These are phyloP conservation scores for Hippophae rhamnoides DNA, from an alignment of 306 rosid genomes.

Conservation along the genomic window DNA sequence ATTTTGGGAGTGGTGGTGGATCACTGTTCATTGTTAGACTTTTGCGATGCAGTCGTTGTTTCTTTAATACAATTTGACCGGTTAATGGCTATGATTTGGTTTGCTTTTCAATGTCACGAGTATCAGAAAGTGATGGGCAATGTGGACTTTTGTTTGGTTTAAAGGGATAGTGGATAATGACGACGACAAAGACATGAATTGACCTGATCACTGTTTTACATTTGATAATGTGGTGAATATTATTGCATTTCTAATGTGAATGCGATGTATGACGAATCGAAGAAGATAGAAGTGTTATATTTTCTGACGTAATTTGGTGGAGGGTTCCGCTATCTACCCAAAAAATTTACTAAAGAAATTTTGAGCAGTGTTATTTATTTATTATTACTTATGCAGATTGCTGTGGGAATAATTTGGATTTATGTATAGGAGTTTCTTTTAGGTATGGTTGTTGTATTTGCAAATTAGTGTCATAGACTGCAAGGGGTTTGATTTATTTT, in stretches of 20 bases:
- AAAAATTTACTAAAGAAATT: background rate
- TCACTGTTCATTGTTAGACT: no score
- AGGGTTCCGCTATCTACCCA: no score
- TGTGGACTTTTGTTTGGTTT: background rate
- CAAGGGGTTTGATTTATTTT: no score
- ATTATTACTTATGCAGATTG: no score
- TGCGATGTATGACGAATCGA: no score
- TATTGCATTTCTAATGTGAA: no score
- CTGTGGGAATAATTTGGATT: background rate
- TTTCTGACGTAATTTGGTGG: no score
- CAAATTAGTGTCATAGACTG: no score
- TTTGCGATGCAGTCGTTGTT: background rate
- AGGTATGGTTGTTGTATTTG: no score
- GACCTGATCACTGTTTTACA: background rate
- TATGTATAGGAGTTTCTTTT: background rate
- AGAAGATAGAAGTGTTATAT: no score
- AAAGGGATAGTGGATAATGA: background rate
- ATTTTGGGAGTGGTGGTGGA: no score
- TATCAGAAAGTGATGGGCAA: background rate
- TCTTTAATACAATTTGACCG: constrained; percentile 4
- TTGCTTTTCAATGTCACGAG: background rate
- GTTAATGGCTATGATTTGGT: constrained; percentile 1
- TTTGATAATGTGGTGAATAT: no score
- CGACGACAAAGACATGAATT: background rate
- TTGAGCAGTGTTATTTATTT: background rate